Evolutionary conservation across 129 eudicot genomes (phyloP), one percentile per base, ranked within the genome.

Genomic region (Kitagawia praeruptora): DNA sequence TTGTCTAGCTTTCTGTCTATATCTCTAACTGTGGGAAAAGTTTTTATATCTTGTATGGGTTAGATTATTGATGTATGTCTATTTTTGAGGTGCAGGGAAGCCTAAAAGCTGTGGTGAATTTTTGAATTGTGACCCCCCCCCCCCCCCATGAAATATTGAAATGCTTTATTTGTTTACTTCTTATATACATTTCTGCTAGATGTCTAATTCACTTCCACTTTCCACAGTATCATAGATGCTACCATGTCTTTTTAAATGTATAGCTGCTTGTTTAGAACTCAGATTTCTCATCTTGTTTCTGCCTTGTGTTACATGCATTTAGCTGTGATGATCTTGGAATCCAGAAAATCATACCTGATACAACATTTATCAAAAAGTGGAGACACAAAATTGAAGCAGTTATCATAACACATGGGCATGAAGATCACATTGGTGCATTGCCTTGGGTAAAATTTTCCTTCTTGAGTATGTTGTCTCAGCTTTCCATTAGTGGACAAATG

Each of bases 351-450:
- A 87, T 95, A 79, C 98, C 98, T 23, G 98, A 95, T 80, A 95
- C 98, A 9, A 88, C 96, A 66, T 95, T 95, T 85, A 95, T 95
- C 56, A 92, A 87, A 75, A 92, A 87, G 69, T 95, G 98, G 98
- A 90, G 97, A 75, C 98, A 95, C 86, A 95, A 95, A 85, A 95
- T 95, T 84, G 98, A 95, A 92, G 98, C 98, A 75, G 98, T 95
- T 87, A 80, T 95, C 46, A 95, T 95, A 79, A 95, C 98, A 75
- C 98, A 95, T 77, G 98, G 98, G 23, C 98, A 95, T 80, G 98
- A 95, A 90, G 98, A 95, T 82, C 98, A 95, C 91, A 95, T 95
- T 85, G 98, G 98, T 86, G 98, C 98, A 79, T 90, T 95, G 86
- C 98, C 98, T 75, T 95, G 98, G 98, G 98, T 94, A 89, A 89